Evolutionary conservation across 2,329 filamentous ascomycete genomes (phyloP), one percentile per base, ranked within the genome.

Genomic region (Teratosphaeria destructans): DNA sequence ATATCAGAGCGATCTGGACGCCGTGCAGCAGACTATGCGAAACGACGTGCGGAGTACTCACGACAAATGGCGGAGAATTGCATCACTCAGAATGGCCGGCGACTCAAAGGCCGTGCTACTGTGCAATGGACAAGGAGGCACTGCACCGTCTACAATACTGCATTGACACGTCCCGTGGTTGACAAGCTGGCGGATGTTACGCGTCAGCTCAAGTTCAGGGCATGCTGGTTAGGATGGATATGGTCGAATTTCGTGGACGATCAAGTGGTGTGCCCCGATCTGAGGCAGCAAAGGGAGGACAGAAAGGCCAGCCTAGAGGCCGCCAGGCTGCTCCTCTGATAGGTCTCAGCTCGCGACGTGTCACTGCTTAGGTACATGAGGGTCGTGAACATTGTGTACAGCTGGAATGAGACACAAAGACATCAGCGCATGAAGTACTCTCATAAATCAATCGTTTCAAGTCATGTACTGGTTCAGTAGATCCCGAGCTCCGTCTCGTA

Each of bases 71-170:
- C 60, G 16, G 57, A 61, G 26, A 26, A 2, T 16, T 52, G 57
- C 6, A 29, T 60, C 10, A 58, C 54, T 12, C 54, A 32, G 2
- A 57, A 59, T 37, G 55, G 57, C 27, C 57, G 47, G 34, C 39
- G 39, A 37, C 56, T 62, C 19, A 63, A 58, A 55, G 43, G 55
- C 54, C 58, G 59, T 35, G 27, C 57, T 8, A 57, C 57, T 23
- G 43, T 49, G n/a, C 43, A 49, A 23, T 10, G 43, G 19, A 49
- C 16, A 16, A 23, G 43, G 10, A 49, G 43, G 10, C 43, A 49
- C 16, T 49, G 43, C 11, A 49, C 16, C 10, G 43, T 49, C 1
- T 10, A 49, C 43, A 49, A 49, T 23, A 49, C 43, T 3, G 43
- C 43, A 11, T n/a, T 49, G n/a, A 49, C 43, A 10, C 43, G 43